Evolutionary conservation across 305 asterid species (phyloP), one percentile per base, ranked within the genome.

Genomic region (Plantago rigida): DNA sequence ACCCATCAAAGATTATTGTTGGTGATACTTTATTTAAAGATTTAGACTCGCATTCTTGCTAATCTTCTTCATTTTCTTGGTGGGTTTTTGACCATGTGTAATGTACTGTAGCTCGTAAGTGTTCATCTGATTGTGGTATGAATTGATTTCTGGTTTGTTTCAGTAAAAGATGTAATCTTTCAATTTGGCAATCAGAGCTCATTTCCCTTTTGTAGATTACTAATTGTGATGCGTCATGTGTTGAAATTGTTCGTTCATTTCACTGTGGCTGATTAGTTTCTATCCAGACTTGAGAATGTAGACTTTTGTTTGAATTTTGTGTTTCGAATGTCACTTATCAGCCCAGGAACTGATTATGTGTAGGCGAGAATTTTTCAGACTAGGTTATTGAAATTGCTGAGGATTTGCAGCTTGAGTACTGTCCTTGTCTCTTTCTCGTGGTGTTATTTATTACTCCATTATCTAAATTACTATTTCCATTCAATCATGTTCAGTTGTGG

Each of bases 81-180:
- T 47, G 60, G 42, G 52, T 56, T 56, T 5, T 56, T 51, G 77
- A 63, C 62, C 51, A 36, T 58, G 59, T 14, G 52, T 45, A 47
- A 36, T 47, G 29, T 13, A 47, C 58, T 12, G 1, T 24, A 44
- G 65, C 19, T 57, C 9, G 1, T 24, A 44, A 64, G 36, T 42
- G 47, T 56, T 51, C 13, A 10, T 49, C 44, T 58, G 46, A 31
- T 58, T 14, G 48, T 7, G 4, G 11, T 63, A 59, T 28, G 50
- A 29, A 36, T 64, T 53, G 0, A 49, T 13, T 28, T 63, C 29
- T 52, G 22, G 7, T 13, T 26, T 31, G 26, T 10, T 31, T 60
- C 47, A 9, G 56, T 14, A 14, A 49, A n/a, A 14, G 11, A 13
- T 51, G 0, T 5, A 5, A 13, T 57, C 42, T 47, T 19, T 48